Base-by-base conservation (phyloP, 2,329 filamentous ascomycete genomes). In the Fusarium sp. region DNA sequence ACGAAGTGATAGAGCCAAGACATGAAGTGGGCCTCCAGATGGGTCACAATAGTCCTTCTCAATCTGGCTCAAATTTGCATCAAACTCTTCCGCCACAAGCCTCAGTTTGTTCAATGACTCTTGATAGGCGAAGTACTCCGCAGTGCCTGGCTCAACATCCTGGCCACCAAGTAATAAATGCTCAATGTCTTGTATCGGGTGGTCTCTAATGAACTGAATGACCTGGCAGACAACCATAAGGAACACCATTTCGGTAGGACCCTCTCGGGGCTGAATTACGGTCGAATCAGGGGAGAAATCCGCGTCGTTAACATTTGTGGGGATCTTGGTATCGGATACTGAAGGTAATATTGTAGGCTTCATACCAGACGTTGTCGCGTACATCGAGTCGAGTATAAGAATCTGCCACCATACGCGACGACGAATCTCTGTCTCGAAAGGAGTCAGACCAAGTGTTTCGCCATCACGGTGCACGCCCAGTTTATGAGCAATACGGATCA, bases 361-460 rank as follows among this genome's bases (percentile, higher is more conserved):
- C 33, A 63, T 64, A 3, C 61, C 61, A 9, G 61, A 50, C 1
- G 59, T 64, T 9, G 43, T 33, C 3, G 61, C 51, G 13, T 63
- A 63, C 61, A 63, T 50, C 1, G 43, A 58, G n/a, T 63, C 61
- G 7, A 63, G 26, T 14, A 56, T 34, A 6, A 63, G 24, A 8
- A 63, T 63, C 5, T 55, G 43, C 61, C 61, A 63, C 61, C 61
- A 63, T 4, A 64, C 33, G 1, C 61, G 50, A 4, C 61, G 61
- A 2, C 61, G 61, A 11, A 63, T 64, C 3, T 63, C 59, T 6
- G 59, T 58, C 1, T 63, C 61, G 3, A 50, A 63, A 0, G 61
- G 60, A 0, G n/a, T 18, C 3, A 63, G 1, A 0, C 58, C 61
- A 0, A 63, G 22, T 10, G 4, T 7, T 14, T 64, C 61, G 0